phyloP scores from a whole-genome alignment of 2,329 filamentous ascomycete genomes.

The Paecilomyces variotii region DNA sequence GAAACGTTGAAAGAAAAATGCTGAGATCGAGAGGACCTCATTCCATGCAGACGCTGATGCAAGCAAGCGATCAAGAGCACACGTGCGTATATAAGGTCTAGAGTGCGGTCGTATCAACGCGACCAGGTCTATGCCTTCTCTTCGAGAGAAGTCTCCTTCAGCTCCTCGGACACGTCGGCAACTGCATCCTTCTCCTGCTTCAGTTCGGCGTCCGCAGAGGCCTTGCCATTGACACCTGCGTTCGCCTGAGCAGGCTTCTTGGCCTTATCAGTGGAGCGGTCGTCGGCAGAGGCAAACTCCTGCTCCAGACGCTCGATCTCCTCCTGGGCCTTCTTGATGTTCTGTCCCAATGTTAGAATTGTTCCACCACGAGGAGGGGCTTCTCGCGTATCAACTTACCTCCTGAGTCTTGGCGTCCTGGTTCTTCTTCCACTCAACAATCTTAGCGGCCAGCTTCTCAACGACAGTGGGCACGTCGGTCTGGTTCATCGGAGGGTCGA shows the following conservation, averaged over 20 bases:
- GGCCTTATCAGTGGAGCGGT: slow-evolving; percentile 42
- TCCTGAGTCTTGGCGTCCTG: slow-evolving; percentile 84
- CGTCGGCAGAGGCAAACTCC: slow-evolving; percentile 54
- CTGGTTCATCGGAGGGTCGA: slow-evolving; percentile 81
- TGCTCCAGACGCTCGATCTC: slow-evolving; percentile 78
- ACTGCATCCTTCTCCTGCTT: slow-evolving; percentile 52
- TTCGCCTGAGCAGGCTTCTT: slow-evolving; percentile 48
- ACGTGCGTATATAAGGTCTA: slow-evolving; percentile 5
- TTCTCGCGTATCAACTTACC: slow-evolving; percentile 48
- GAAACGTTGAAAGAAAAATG: not conserved
- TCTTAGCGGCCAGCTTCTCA: slow-evolving; percentile 89
- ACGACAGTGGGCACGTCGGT: slow-evolving; percentile 69
- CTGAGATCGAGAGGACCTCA: not conserved
- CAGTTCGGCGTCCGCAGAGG: slow-evolving; percentile 46
- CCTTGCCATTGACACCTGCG: slow-evolving; percentile 45
- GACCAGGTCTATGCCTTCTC: slow-evolving; percentile 35
- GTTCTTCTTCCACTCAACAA: slow-evolving; percentile 83
- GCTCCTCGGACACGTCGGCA: slow-evolving; percentile 51
- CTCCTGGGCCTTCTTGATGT: slow-evolving; percentile 92
- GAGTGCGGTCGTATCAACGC: not conserved
- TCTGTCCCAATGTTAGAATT: slow-evolving; percentile 49
- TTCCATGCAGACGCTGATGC: not conserved
- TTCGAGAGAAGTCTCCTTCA: slow-evolving; percentile 54
- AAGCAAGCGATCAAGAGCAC: not conserved
- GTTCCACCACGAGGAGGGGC: not conserved